Evolutionary conservation across 2,329 filamentous ascomycete species (phyloP), one percentile per base, ranked within the genome.

Genomic region (Pestalotiopsis fici): DNA sequence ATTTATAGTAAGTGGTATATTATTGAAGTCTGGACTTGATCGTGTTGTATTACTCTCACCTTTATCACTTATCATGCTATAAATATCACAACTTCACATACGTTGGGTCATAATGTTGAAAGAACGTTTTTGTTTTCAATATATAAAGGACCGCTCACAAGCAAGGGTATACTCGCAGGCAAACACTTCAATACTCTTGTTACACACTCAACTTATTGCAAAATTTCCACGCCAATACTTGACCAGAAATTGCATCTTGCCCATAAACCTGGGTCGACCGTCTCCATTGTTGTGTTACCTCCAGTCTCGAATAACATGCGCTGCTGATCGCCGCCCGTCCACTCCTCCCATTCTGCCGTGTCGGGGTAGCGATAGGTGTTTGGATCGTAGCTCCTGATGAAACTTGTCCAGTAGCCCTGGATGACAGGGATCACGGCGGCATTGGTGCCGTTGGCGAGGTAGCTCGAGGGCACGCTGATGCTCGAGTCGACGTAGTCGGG

Each of bases 371-470:
- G 70, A 63, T 74, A 68, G 63, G 50, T 68, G 18, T 94, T 95
- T 0, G 92, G 92, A 75, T 95, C 83, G 47, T 88, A 83, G 0
- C 82, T 83, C 28, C 86, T 80, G 68, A 95, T 88, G 74, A 95
- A 95, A 70, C 89, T 92, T 1, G 89, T 87, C 91, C 91, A 94
- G 77, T 94, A 95, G 0, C 83, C 85, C 73, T 93, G 90, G 31
- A 92, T 85, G 0, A 91, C 78, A 0, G 86, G 82, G 1, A 91
- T 83, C 5, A 91, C 88, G 0, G 75, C 74, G 1, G 80, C 84
- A 70, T 94, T 93, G 15, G 78, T 77, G 15, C 80, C 81, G 3
- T 81, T 82, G 0, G 80, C 74, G 7, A 76, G 76, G 71, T 93
- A 93, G 59, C 86, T 90, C 2, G 74, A 73, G 0, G 90, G 90